These are phyloP conservation scores for Solanum habrochaites DNA, from an alignment of 257 asterid genomes.

Conservation along the genomic window DNA sequence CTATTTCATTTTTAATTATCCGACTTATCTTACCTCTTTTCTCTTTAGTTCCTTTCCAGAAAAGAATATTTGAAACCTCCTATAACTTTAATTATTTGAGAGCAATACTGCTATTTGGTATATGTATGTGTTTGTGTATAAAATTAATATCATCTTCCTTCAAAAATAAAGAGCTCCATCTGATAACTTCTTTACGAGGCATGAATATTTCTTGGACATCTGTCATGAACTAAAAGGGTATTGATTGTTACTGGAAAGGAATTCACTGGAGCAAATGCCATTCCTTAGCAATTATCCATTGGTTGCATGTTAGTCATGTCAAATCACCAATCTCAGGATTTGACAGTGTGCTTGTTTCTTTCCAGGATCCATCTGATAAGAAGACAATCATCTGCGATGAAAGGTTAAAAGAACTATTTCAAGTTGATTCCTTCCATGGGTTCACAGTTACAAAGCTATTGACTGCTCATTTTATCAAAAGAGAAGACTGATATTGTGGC, in stretches of 20 bases:
- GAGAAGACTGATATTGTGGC: not conserved
- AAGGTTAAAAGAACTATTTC: conserved; percentile 24
- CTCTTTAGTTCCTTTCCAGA: not conserved
- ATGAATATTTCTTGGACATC: not conserved
- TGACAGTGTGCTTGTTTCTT: not conserved
- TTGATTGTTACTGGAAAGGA: not conserved
- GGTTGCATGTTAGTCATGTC: not conserved
- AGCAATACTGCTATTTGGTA: not conserved
- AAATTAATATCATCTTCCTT: not conserved
- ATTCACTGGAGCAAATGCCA: not conserved
- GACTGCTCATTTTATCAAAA: conserved; percentile 23
- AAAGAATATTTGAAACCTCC: not conserved
- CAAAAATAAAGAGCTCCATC: not conserved
- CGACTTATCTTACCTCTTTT: not conserved
- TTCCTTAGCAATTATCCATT: not conserved
- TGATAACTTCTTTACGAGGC: not conserved
- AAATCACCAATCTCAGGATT: not conserved
- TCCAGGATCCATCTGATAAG: conserved; percentile 28
- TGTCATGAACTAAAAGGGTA: not conserved
- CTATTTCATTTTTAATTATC: not conserved
- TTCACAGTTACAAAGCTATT: conserved; percentile 24
- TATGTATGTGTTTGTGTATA: not conserved
- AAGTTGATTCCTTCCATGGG: conserved; percentile 26
- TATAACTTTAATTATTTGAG: not conserved
- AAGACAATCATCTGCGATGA: conserved; percentile 25